A percentile compares a stretch with the other conserved stretches of the same genome.
These are phyloP conservation scores for Termitomyces sp. DNA, from an alignment of 768 basidiomycete species.

Conservation along the genomic window DNA sequence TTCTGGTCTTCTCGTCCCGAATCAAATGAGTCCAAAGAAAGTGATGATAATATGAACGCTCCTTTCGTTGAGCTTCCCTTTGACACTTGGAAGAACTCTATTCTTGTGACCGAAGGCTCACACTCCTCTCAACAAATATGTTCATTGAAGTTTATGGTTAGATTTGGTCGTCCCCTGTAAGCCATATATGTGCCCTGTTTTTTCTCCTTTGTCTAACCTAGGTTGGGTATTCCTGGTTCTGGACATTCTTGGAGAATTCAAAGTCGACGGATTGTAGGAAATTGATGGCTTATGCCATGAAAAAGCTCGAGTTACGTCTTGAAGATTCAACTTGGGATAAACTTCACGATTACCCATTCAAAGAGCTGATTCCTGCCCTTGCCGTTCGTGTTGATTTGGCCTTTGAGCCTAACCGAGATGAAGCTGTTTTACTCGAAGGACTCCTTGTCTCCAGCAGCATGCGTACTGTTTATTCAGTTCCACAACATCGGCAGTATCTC, in stretches of 20 bases:
- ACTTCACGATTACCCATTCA: neutral
- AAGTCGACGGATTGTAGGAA: accelerated
- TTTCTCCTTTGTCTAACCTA: neutral
- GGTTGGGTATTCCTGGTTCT: neutral
- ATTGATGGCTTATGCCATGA: neutral
- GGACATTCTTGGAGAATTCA: neutral
- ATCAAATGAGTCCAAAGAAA: neutral
- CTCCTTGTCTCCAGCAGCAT: neutral
- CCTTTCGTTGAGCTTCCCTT: conserved; percentile 8
- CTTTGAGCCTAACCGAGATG: neutral
- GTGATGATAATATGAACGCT: neutral
- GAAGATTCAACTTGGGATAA: neutral
- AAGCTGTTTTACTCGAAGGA: neutral
- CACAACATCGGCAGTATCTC: neutral
- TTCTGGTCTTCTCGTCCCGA: neutral
- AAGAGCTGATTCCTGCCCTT: neutral
- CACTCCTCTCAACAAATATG: neutral
- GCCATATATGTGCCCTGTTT: neutral
- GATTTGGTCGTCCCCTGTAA: neutral
- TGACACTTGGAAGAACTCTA: neutral
- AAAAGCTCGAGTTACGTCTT: neutral
- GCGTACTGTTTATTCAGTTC: neutral
- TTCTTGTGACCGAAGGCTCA: neutral
- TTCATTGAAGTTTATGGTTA: neutral
- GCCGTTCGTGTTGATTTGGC: neutral